phyloP scores from a whole-genome alignment of 192 early-diverging fungal species.

The Powellomyces hirtus region DNA sequence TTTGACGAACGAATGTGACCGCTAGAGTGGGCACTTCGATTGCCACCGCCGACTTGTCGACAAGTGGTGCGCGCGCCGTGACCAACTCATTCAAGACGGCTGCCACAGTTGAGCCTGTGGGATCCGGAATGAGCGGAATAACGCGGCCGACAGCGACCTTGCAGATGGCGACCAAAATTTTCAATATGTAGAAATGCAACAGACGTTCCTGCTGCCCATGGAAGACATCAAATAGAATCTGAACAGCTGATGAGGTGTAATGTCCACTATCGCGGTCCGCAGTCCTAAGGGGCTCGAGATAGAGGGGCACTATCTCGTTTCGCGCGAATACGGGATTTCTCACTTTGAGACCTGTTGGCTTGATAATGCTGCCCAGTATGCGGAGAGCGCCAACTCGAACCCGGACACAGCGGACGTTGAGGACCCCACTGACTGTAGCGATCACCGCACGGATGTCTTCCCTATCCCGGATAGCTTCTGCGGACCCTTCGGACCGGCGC shows the following conservation, averaged over 20 bases:
- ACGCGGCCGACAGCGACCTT: not conserved
- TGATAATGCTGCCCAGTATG: not conserved
- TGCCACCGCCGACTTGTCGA: not conserved
- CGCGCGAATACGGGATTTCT: constrained; percentile 1
- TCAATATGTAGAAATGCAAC: not conserved
- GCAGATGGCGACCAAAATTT: not conserved
- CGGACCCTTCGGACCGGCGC: too few relatives aligned
- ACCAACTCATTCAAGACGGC: not conserved
- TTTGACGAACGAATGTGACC: not conserved
- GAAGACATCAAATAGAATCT: not conserved
- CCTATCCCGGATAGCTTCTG: too few relatives aligned
- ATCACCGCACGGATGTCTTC: too few relatives aligned
- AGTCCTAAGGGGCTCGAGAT: too few relatives aligned
- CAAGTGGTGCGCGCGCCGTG: not conserved
- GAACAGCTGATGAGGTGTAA: not conserved
- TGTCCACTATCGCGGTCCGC: not conserved
- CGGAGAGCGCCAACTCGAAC: not conserved
- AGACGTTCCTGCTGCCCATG: not conserved
- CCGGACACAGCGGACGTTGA: too few relatives aligned
- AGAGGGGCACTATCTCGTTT: too few relatives aligned
- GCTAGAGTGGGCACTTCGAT: not conserved
- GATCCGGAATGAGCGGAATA: not conserved
- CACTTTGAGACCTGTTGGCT: constrained; percentile 9
- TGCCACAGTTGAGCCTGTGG: not conserved
- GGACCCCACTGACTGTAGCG: too few relatives aligned